Evolutionary conservation across 768 basidiomycete genomes (phyloP), one percentile per base, ranked within the genome.

Genomic region (Wakefieldia striispora): DNA sequence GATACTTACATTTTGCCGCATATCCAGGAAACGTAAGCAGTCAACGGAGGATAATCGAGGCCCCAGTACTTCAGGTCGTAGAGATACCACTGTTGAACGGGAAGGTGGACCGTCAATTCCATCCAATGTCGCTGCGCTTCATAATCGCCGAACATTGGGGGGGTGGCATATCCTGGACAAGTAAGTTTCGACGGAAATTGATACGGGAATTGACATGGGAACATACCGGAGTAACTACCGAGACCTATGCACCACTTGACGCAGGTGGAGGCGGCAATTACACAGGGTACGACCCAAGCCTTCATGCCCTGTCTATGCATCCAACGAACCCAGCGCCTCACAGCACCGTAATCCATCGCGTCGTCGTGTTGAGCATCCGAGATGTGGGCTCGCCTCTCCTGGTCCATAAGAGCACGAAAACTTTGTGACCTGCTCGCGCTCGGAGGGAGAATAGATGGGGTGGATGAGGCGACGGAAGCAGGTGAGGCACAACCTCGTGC

Each of bases 81-180:
- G 1, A 71, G 83, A 67, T 97, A 97, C 95, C 95, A 97, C 53
- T 86, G 70, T 13, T 70, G 71, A 17, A 81, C 59, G 0, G 93
- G 89, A 1, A 92, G 72, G 62, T 94, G 87, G 21, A 84, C 67
- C 3, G 90, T 91, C 34, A 95, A 64, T 59, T 95, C 93, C 89
- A 95, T 91, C 93, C 93, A 95, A 68, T 95, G 93, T 45, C 93
- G 75, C 61, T 95, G 93, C 0, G 93, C 93, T 65, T 95, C 93
- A 58, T 90, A 95, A 69, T 95, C 93, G 3, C 93, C 93, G 55
- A 78, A 91, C 83, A 93, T 85, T 0, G 91, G 91, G 0, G 92
- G 88, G 3, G 81, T 80, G 26, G 65, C 74, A 55, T 79, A 65
- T 6, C 92, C 91, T 91, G 53, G 6, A 23, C 1, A 8, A 3